phyloP scores from a whole-genome alignment of 306 rosid genomes.

The Hippophae rhamnoides region DNA sequence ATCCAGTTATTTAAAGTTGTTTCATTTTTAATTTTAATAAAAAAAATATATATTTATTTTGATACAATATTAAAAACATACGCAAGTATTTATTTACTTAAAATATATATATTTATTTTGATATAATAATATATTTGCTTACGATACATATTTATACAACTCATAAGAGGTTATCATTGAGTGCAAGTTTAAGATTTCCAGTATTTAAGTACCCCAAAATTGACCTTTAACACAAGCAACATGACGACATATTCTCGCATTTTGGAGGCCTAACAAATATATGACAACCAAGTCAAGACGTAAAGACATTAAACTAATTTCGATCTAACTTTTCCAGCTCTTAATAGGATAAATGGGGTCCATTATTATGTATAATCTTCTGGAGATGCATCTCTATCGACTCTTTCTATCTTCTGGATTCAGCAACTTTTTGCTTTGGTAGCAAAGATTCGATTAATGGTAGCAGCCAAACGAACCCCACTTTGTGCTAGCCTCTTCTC shows the following conservation, averaged over 20 bases:
- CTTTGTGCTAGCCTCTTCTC: constrained; percentile 83
- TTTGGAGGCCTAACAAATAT: background rate
- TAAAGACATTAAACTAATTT: background rate
- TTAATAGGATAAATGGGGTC: background rate
- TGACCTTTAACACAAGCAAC: constrained; percentile 18
- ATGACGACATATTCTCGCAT: constrained; percentile 22
- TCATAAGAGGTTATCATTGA: constrained; percentile 6
- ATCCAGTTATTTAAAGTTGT: too few relatives aligned
- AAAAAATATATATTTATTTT: too few relatives aligned
- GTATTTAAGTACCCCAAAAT: constrained; percentile 1
- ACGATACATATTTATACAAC: background rate
- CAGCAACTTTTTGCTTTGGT: constrained; percentile 42
- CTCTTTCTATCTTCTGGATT: constrained; percentile 23
- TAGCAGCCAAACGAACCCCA: constrained; percentile 68
- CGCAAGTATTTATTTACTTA: too few relatives aligned
- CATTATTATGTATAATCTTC: background rate
- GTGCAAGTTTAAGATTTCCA: constrained; percentile 21
- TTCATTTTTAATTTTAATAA: too few relatives aligned
- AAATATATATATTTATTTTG: background rate
- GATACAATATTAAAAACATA: too few relatives aligned
- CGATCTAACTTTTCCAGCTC: background rate
- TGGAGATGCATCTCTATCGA: background rate
- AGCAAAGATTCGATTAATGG: constrained; percentile 47
- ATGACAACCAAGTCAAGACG: background rate
- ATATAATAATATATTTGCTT: background rate